These are phyloP conservation scores for Tetrahymena thermophila DNA, from an alignment of 73 alveolate species.

Conservation along the genomic window DNA sequence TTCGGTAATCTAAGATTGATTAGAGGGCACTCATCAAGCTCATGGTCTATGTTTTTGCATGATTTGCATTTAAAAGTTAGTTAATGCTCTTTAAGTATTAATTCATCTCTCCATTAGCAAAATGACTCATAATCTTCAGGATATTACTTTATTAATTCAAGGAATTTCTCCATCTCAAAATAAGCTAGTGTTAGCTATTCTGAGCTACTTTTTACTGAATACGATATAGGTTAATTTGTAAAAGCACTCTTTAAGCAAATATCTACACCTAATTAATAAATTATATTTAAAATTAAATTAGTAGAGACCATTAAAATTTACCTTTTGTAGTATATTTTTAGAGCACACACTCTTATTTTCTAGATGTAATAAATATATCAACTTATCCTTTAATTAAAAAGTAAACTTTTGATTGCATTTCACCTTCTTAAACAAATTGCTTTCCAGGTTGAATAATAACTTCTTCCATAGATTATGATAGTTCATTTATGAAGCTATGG, in stretches of 20 bases:
- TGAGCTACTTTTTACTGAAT: neutral
- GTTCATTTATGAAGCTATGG: neutral
- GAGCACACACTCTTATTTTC: neutral
- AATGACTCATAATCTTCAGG: neutral
- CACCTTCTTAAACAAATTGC: neutral
- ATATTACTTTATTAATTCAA: neutral
- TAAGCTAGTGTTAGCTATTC: neutral
- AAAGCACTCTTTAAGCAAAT: neutral
- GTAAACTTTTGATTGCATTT: neutral
- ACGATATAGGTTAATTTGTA: neutral
- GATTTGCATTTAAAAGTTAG: neutral
- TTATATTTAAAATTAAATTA: neutral
- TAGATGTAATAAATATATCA: neutral
- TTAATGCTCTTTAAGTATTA: neutral
- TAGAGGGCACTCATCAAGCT: neutral
- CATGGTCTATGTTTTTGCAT: neutral
- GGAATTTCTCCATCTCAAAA: neutral
- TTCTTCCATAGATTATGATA: neutral
- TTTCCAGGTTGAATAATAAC: neutral
- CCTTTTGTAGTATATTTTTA: neutral
- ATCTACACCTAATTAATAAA: neutral
- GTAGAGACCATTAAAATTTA: neutral
- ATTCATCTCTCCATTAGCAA: neutral
- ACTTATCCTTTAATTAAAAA: neutral
- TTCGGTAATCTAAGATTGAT: neutral